Conservation (phyloP, 2,329 filamentous ascomycete genomes). For the Fusarium papillatum region DNA sequence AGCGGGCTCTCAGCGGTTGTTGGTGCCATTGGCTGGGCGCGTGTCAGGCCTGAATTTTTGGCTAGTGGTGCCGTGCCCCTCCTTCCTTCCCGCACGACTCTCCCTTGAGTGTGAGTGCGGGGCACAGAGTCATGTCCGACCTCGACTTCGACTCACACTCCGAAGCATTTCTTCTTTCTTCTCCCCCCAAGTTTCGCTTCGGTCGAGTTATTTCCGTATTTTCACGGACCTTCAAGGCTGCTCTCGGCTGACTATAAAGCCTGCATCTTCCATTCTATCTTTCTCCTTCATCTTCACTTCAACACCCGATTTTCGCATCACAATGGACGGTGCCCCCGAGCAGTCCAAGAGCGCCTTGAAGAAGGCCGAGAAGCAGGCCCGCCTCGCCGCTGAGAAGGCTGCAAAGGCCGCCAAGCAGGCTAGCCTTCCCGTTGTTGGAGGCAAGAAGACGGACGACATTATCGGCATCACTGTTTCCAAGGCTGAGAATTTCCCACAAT, state of each 20-base stretch:
- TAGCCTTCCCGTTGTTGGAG: conserved; percentile 64
- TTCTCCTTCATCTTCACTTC: conserved; percentile 10
- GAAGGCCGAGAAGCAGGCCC: conserved; percentile 75
- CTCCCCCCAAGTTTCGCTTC: conserved; percentile 27
- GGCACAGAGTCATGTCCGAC: conserved; percentile 43
- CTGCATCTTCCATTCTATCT: not conserved
- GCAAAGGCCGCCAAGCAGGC: conserved; percentile 72
- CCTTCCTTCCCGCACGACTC: conserved; percentile 41
- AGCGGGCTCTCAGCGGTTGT: conserved; percentile 13
- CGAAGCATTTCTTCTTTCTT: conserved; percentile 32
- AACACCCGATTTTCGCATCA: conserved; percentile 37
- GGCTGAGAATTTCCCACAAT: conserved; percentile 88
- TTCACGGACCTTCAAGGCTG: conserved; percentile 30
- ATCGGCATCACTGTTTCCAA: conserved; percentile 93
- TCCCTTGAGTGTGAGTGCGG: conserved; percentile 45
- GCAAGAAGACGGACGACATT: conserved; percentile 75
- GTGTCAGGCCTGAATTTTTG: conserved; percentile 44
- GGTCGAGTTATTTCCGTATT: conserved; percentile 29
- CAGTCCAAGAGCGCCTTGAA: conserved; percentile 74
- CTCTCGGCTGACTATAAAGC: conserved; percentile 23
- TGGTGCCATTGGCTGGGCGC: conserved; percentile 39
- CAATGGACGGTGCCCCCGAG: conserved; percentile 51
- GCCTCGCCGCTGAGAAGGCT: conserved; percentile 72
- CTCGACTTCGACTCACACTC: conserved; percentile 45
- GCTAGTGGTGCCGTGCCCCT: conserved; percentile 43